Conservation (phyloP, 2,329 filamentous ascomycete genomes). For the Curvularia sp. region DNA sequence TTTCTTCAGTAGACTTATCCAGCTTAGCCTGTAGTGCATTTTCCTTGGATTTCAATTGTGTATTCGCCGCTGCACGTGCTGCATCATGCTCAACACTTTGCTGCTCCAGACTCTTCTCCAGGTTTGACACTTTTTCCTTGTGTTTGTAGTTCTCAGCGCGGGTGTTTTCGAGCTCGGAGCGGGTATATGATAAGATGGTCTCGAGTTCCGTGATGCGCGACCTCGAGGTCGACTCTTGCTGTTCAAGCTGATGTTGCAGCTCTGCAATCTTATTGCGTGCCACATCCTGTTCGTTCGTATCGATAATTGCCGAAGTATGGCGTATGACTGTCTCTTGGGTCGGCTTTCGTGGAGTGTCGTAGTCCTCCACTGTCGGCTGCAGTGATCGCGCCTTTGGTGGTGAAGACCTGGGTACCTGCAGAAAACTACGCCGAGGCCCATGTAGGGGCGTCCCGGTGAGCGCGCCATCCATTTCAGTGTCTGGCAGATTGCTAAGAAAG, state of each 20-base stretch:
- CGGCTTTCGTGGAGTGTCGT: conserved; percentile 46
- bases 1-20: conserved; percentile 39
- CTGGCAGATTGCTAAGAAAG: conserved; percentile 48
- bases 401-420: conserved; percentile 38
- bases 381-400: conserved; percentile 41
- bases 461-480: conserved; percentile 42
- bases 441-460: conserved; percentile 38
- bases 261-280: conserved; percentile 31
- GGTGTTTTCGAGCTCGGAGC: conserved; percentile 40
- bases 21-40: conserved; percentile 31
- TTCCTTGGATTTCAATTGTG: conserved; percentile 29
- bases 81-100: conserved; percentile 21
- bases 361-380: conserved; percentile 48
- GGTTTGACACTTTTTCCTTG: conserved; percentile 28
- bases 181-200: conserved; percentile 44
- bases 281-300: conserved; percentile 19
- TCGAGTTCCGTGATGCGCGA: conserved; percentile 47
- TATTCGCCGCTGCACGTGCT: conserved; percentile 14
- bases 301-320: conserved; percentile 28
- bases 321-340: conserved; percentile 47
- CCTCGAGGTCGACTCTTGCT: conserved; percentile 37
- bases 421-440: conserved; percentile 32
- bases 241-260: conserved; percentile 35
- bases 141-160: conserved; percentile 42
- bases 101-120: conserved; percentile 29